A percentile compares a stretch with the other conserved stretches of the same genome.
phyloP scores from a whole-genome alignment of 2,329 filamentous ascomycete genomes.

The Beauveria varroae region DNA sequence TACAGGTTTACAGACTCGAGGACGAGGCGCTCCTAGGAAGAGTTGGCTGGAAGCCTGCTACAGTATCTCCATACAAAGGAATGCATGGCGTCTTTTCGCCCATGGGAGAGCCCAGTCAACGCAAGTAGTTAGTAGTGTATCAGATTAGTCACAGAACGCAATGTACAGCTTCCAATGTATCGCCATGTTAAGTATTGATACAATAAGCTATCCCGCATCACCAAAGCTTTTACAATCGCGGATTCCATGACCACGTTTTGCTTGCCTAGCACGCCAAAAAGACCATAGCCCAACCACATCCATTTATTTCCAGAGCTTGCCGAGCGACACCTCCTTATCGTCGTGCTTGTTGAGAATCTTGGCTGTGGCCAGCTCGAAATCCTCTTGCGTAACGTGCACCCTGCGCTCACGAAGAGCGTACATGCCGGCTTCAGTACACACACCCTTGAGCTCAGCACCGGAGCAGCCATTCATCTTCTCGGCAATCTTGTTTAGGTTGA shows the following conservation, averaged over 20 bases:
- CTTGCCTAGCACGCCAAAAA: background rate
- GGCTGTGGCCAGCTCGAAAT: slow-evolving; percentile 95
- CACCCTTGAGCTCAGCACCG: slow-evolving; percentile 94
- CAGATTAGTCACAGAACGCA: background rate
- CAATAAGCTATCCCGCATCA: slow-evolving; percentile 10
- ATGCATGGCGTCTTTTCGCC: slow-evolving; percentile 50
- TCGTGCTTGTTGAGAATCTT: slow-evolving; percentile 99
- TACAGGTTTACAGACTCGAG: slow-evolving; percentile 61
- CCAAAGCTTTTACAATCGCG: slow-evolving; percentile 3
- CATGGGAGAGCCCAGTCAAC: slow-evolving; percentile 16
- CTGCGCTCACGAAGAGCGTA: slow-evolving; percentile 90
- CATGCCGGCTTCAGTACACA: slow-evolving; percentile 98
- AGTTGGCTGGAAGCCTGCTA: slow-evolving; percentile 55
- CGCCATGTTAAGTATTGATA: slow-evolving; percentile 11
- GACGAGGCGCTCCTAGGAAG: slow-evolving; percentile 42
- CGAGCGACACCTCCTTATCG: slow-evolving; percentile 89
- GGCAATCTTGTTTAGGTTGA: slow-evolving; percentile 96
- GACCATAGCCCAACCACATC: slow-evolving; percentile 12
- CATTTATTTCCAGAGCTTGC: slow-evolving; percentile 61
- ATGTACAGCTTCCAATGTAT: background rate
- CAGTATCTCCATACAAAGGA: slow-evolving; percentile 54
- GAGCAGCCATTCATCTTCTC: slow-evolving; percentile 99
- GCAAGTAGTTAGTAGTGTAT: background rate
- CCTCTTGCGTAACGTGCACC: slow-evolving; percentile 97
- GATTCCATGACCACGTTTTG: background rate